Evolutionary conservation across 2,329 filamentous ascomycete genomes (phyloP).

Genomic region (Fusarium domesticum): DNA sequence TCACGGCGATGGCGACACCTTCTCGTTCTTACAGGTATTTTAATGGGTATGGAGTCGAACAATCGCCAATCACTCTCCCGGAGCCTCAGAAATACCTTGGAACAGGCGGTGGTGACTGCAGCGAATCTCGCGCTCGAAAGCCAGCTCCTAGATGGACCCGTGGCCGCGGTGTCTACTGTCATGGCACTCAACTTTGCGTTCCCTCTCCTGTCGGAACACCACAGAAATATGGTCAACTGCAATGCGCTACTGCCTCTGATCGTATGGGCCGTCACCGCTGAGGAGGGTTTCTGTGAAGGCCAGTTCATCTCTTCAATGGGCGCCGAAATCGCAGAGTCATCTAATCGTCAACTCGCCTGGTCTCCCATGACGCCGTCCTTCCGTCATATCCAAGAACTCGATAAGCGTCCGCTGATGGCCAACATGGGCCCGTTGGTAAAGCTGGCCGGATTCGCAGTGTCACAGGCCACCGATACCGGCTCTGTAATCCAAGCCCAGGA

Average conservation of each 20-base stretch:
- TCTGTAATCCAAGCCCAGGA: conserved; percentile 54
- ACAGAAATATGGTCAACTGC: conserved; percentile 60
- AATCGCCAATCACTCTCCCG: conserved; percentile 62
- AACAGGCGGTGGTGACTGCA: conserved; percentile 70
- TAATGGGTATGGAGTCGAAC: conserved; percentile 71
- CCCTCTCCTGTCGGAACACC: conserved; percentile 61
- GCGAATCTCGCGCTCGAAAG: conserved; percentile 69
- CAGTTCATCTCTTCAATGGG: conserved; percentile 71
- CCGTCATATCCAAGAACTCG: conserved; percentile 54
- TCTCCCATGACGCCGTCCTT: conserved; percentile 57
- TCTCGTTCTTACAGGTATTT: conserved; percentile 72
- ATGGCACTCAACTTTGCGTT: conserved; percentile 77
- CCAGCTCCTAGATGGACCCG: conserved; percentile 38
- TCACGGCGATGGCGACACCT: conserved; percentile 77
- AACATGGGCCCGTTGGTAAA: conserved; percentile 66
- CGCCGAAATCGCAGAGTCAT: conserved; percentile 57
- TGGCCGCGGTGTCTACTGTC: conserved; percentile 54
- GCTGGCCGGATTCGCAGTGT: conserved; percentile 61
- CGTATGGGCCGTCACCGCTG: conserved; percentile 64
- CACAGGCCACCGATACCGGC: conserved; percentile 47
- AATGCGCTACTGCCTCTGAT: conserved; percentile 68
- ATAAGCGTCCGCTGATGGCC: conserved; percentile 59
- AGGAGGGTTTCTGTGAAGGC: conserved; percentile 71
- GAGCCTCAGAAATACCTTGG: conserved; percentile 63
- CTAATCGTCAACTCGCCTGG: conserved; percentile 58